Evolutionary conservation across 345 rosid species (phyloP).

Genomic region (Citrus sp.): DNA sequence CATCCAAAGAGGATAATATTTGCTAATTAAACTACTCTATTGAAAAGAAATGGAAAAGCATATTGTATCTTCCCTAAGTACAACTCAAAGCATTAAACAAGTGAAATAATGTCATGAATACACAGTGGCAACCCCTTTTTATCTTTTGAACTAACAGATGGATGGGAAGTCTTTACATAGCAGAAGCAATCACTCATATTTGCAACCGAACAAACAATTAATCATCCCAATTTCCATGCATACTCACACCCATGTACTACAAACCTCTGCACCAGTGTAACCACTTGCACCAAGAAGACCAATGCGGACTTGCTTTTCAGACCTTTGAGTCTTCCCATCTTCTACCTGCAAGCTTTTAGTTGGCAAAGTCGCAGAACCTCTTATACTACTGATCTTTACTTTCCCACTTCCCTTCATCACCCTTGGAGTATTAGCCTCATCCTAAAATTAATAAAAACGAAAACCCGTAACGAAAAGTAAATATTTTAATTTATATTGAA

Average conservation of each 20-base stretch:
- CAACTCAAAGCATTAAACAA: not conserved
- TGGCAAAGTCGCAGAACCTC: constrained; percentile 36
- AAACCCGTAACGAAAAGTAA: not conserved
- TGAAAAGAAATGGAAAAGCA: not conserved
- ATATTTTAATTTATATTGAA: not conserved
- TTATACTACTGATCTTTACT: constrained; percentile 20
- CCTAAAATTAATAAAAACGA: constrained; percentile 6
- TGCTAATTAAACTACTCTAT: not conserved
- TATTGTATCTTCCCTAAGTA: not conserved
- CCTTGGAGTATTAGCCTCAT: constrained; percentile 26
- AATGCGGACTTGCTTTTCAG: constrained; percentile 55
- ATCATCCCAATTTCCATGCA: not conserved
- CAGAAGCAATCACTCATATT: not conserved
- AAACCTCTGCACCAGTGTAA: constrained; percentile 98
- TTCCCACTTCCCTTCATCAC: constrained; percentile 25
- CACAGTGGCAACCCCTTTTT: not conserved
- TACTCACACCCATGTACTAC: constrained; percentile 16
- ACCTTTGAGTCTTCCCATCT: constrained; percentile 21
- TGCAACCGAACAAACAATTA: not conserved
- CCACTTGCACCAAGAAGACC: constrained; percentile 99
- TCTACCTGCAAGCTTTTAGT: constrained; percentile 35
- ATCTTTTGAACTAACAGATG: too few species aligned
- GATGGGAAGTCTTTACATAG: not conserved
- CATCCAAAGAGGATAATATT: not conserved
- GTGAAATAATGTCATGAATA: not conserved